phyloP scores from a whole-genome alignment of 495 filamentous ascomycete genomes.

The Amniculicola lignicola region DNA sequence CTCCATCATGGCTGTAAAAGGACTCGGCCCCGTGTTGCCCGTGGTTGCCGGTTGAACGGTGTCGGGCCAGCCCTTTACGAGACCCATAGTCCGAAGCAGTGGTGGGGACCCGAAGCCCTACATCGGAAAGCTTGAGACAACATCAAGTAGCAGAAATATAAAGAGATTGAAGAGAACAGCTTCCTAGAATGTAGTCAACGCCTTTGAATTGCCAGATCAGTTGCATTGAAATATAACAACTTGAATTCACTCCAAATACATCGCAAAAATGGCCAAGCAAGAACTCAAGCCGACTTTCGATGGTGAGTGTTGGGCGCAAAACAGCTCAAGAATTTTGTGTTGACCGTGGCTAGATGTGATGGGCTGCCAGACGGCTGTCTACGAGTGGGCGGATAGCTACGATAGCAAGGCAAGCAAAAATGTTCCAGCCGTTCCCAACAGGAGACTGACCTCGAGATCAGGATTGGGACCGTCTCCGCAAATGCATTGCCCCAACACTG shows the following conservation, averaged over 20 bases:
- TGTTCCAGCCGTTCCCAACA: background rate
- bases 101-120: conserved; percentile 27
- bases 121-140: conserved; percentile 8
- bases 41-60: background rate
- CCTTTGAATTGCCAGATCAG: too few relatives aligned
- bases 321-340: too few relatives aligned
- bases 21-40: conserved; percentile 7
- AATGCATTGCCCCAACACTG: conserved; percentile 69
- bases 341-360: conserved; percentile 35
- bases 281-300: conserved; percentile 26
- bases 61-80: conserved; percentile 17
- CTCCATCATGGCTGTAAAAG: background rate
- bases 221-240: too few relatives aligned
- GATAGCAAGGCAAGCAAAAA: conserved; percentile 54
- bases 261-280: conserved; percentile 20
- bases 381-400: conserved; percentile 83
- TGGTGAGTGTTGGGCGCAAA: conserved; percentile 23
- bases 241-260: background rate
- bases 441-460: conserved; percentile 35
- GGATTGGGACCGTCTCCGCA: conserved; percentile 69
- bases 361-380: conserved; percentile 43
- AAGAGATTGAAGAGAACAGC: background rate
- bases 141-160: conserved; percentile 12
- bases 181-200: background rate
- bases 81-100: conserved; percentile 4